phyloP scores from a whole-genome alignment of 768 basidiomycete species.

The Strobilomyces confusus region DNA sequence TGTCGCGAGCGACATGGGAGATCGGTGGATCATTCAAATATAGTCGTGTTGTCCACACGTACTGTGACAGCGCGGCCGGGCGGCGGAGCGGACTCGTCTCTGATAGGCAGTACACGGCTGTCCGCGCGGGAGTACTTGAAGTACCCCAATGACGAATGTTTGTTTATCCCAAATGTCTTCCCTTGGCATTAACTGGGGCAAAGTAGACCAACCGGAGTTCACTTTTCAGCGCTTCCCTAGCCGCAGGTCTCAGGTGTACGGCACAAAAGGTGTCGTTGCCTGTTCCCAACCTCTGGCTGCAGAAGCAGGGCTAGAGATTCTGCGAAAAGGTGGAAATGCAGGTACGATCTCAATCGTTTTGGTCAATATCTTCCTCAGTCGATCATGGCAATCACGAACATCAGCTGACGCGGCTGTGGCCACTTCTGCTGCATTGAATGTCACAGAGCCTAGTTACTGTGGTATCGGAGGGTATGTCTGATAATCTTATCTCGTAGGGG shows the following conservation, averaged over 20 bases:
- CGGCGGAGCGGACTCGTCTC: too few species aligned
- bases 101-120: too few species aligned
- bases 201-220: slow-evolving; percentile 64
- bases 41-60: too few species aligned
- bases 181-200: slow-evolving; percentile 48
- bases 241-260: slow-evolving; percentile 82
- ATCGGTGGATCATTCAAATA: slow-evolving; percentile 1
- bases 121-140: slow-evolving; percentile 6
- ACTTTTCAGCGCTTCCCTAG: slow-evolving; percentile 72
- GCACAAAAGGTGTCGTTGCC: slow-evolving; percentile 83
- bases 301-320: slow-evolving; percentile 87
- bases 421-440: slow-evolving; percentile 85
- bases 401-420: slow-evolving; percentile 93
- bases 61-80: too few species aligned
- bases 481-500: background rate
- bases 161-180: slow-evolving; percentile 19
- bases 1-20: slow-evolving; percentile 50
- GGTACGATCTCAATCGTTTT: slow-evolving; percentile 46
- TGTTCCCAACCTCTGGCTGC: slow-evolving; percentile 90
- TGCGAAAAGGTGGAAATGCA: slow-evolving; percentile 93
- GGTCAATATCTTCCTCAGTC: background rate
- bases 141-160: background rate
- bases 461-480: slow-evolving; percentile 82
- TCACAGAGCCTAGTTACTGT: slow-evolving; percentile 83
- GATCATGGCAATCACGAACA: background rate